These are phyloP conservation scores for Aspergillus sp. DNA, from an alignment of 2,329 filamentous ascomycete genomes.

Conservation along the genomic window DNA sequence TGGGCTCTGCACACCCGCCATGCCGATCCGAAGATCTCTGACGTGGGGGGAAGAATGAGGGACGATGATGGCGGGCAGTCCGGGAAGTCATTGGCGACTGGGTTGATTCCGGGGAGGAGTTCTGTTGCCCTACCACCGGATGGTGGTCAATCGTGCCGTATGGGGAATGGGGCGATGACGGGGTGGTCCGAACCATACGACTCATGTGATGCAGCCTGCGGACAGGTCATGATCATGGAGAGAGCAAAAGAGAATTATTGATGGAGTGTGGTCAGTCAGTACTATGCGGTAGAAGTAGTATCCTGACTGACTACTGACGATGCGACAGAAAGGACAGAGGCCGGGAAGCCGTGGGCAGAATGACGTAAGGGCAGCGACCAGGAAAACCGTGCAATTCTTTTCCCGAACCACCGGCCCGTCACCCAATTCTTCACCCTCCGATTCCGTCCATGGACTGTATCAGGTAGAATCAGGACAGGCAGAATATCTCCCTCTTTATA, in stretches of 20 bases:
- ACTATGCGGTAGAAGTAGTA: no score
- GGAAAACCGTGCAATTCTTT: not conserved
- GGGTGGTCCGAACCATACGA: no score
- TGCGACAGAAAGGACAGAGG: not conserved
- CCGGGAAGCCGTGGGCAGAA: constrained; percentile 13
- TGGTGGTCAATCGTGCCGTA: no score
- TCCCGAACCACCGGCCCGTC: not conserved
- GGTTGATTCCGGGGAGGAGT: not conserved
- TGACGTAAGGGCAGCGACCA: constrained; percentile 7
- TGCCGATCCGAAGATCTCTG: constrained; percentile 27
- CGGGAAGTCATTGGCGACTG: not conserved
- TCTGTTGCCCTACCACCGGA: not conserved
- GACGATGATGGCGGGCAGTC: not conserved
- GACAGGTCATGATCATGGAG: no score
- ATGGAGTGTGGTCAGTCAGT: no score
- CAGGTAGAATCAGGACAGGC: no score
- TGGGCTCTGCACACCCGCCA: constrained; percentile 8
- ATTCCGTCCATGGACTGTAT: not conserved
- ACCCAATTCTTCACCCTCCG: not conserved
- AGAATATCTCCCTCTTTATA: no score
- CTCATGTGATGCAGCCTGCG: no score
- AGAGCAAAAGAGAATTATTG: no score
- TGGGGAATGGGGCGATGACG: no score
- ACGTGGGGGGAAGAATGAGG: constrained; percentile 18
- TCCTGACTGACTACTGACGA: not conserved